Base-by-base conservation (phyloP, 2,329 filamentous ascomycete species). In the Phaeoacremonium minimum region DNA sequence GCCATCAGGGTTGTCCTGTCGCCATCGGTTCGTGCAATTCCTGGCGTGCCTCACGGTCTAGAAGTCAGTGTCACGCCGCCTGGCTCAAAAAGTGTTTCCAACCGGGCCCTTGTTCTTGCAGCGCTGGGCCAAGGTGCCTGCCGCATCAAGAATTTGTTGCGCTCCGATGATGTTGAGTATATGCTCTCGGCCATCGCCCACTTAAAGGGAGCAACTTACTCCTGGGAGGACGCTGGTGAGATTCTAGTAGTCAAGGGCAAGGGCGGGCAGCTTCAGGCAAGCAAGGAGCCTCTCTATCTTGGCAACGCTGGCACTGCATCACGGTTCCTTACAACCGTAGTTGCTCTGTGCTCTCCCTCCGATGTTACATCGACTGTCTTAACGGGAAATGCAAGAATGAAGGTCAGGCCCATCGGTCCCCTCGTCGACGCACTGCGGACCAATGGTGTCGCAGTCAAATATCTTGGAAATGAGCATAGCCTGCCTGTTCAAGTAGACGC, bases 231-330 rank as follows among this genome's bases (percentile, higher is more conserved):
- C 35, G 85, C 89, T 39, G 93, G 93, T n/a, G 87, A 93, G 50
- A 81, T 93, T 7, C 73, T 98, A 18, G 81, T 94, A 4, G 86
- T 98, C 13, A 82, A 85, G 43, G 93, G 93, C 36, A 95, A 88
- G 50, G 91, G 90, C n/a, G 93, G 93, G 34, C 76, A 80, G 44
- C 73, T 98, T 16, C 72, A 78, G 50, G 89, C 93, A 9, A 89
- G 81, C 51, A 64, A 77, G 22, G 75, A 85, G 14, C 78, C 87
- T 42, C 72, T 98, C 18, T 98, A 97, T 58, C 80, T 98, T 32
- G 93, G 94, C 35, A 98, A 98, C 56, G 93, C 93, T 17, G 93
- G 93, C 40, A 98, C 93, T 3, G 93, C 93, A 2, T 95, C 93
- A 32, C 82, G 93, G 46, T 98, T 98, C 66, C 66, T 98, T 45